Evolutionary conservation across 2,329 filamentous ascomycete species (phyloP).

Genomic region (Seiridium unicorne): DNA sequence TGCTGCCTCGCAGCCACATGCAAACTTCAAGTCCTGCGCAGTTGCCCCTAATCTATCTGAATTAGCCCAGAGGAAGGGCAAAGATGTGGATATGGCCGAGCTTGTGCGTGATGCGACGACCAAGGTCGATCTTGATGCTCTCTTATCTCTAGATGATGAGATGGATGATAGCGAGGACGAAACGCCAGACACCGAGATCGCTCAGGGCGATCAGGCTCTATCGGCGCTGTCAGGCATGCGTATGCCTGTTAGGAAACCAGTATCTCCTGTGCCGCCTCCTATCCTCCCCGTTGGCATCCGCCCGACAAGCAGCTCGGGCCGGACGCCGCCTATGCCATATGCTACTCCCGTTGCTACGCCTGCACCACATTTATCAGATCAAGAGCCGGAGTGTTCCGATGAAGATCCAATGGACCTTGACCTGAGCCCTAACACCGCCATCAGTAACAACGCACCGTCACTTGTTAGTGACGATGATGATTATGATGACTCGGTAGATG

Average conservation of each 20-base stretch:
- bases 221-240: constrained; percentile 41
- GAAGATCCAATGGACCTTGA: constrained; percentile 59
- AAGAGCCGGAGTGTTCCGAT: constrained; percentile 24
- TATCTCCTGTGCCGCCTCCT: constrained; percentile 38
- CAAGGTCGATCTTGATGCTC: constrained; percentile 47
- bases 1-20: constrained; percentile 18
- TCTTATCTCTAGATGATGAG: constrained; percentile 52
- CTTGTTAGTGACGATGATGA: constrained; percentile 80
- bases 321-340: constrained; percentile 36
- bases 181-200: constrained; percentile 35
- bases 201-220: constrained; percentile 39
- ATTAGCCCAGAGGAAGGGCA: constrained; percentile 60
- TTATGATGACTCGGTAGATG: constrained; percentile 70
- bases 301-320: constrained; percentile 58
- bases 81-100: constrained; percentile 58
- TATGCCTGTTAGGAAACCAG: constrained; percentile 56
- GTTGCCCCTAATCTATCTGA: constrained; percentile 67
- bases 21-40: constrained; percentile 51
- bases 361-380: constrained; percentile 21
- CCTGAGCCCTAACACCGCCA: constrained; percentile 66
- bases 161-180: constrained; percentile 47
- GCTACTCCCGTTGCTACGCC: constrained; percentile 36
- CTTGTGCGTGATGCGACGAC: constrained; percentile 59
- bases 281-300: constrained; percentile 34
- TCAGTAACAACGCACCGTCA: constrained; percentile 76